A percentile compares a stretch with the other conserved stretches of the same genome.
Evolutionary conservation across 257 asterid species (phyloP).

Genomic region (Penstemon davidsonii): DNA sequence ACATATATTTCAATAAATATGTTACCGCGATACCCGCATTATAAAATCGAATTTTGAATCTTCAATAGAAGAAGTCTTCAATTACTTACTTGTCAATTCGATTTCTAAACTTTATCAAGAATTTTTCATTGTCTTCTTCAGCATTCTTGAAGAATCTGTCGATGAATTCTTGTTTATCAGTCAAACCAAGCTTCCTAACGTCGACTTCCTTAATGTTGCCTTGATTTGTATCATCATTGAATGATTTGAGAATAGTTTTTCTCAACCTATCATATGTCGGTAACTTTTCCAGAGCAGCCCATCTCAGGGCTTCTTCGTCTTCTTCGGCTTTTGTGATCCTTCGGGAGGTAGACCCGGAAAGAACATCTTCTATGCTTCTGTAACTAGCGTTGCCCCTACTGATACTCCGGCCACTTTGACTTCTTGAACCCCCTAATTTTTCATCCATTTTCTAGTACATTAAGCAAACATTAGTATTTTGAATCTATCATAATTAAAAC

Average conservation of each 20-base stretch:
- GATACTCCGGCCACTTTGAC: too few species aligned
- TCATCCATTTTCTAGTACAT: too few species aligned
- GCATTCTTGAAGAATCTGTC: slow-evolving; percentile 57
- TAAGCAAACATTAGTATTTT: too few species aligned
- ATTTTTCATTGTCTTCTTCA: slow-evolving; percentile 64
- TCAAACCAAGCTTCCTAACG: slow-evolving; percentile 47
- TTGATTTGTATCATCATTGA: slow-evolving; percentile 27
- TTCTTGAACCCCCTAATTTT: too few species aligned
- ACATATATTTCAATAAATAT: too few species aligned
- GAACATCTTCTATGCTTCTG: slow-evolving; percentile 48
- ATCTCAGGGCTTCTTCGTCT: slow-evolving; percentile 79
- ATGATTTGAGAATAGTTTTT: slow-evolving; percentile 54
- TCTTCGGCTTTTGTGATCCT: slow-evolving; percentile 54
- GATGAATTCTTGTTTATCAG: slow-evolving; percentile 46
- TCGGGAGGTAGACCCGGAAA: slow-evolving; percentile 33
- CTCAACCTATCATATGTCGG: slow-evolving; percentile 81
- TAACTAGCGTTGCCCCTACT: not conserved
- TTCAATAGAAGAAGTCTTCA: too few species aligned
- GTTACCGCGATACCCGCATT: too few species aligned
- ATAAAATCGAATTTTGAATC: not conserved
- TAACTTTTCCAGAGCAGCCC: slow-evolving; percentile 89
- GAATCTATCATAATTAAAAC: too few species aligned
- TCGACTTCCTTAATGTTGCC: slow-evolving; percentile 45
- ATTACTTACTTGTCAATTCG: slow-evolving; percentile 54
- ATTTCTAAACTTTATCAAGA: slow-evolving; percentile 53